Evolutionary conservation across 805 yeast species (phyloP).

Genomic region (Wickerhamomyces tratensis): DNA sequence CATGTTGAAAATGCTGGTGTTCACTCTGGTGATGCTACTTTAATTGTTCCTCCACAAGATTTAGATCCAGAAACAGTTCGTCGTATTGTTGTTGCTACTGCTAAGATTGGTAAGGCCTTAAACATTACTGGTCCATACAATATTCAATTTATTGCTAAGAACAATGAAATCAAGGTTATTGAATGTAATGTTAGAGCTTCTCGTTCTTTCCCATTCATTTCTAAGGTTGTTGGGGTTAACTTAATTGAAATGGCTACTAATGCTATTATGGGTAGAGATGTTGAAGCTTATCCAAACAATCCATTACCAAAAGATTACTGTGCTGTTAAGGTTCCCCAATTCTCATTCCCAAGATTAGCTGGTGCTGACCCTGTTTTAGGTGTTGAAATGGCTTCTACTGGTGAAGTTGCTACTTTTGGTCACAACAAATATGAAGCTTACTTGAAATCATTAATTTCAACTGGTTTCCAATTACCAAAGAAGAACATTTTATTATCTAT

Average conservation of each 20-base stretch:
- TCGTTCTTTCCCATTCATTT: slow-evolving; percentile 98
- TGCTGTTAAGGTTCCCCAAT: slow-evolving; percentile 95
- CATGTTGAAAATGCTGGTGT: slow-evolving; percentile 99
- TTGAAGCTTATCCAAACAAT: slow-evolving; percentile 83
- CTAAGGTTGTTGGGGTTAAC: slow-evolving; percentile 94
- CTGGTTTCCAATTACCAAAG: slow-evolving; percentile 93
- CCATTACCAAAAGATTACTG: slow-evolving; percentile 89
- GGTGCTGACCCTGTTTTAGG: slow-evolving; percentile 98
- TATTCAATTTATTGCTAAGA: slow-evolving; percentile 94
- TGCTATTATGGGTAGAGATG: slow-evolving; percentile 84
- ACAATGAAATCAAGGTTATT: slow-evolving; percentile 92
- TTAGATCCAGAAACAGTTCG: slow-evolving; percentile 84
- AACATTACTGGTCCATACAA: slow-evolving; percentile 97
- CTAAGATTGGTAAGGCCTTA: slow-evolving; percentile 90
- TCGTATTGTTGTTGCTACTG: slow-evolving; percentile 90
- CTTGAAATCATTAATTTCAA: slow-evolving; percentile 85
- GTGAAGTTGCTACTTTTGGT: slow-evolving; percentile 98
- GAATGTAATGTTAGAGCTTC: slow-evolving; percentile 99
- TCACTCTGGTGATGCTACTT: slow-evolving; percentile 98
- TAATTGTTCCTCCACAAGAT: slow-evolving; percentile 95
- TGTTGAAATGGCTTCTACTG: slow-evolving; percentile 99
- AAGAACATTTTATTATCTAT: slow-evolving; percentile 88
- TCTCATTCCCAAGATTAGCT: slow-evolving; percentile 91
- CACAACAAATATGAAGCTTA: slow-evolving; percentile 95
- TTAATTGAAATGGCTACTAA: slow-evolving; percentile 95